These are phyloP conservation scores for Canna indica DNA, from an alignment of 176 grass and related monocot species.

Conservation along the genomic window DNA sequence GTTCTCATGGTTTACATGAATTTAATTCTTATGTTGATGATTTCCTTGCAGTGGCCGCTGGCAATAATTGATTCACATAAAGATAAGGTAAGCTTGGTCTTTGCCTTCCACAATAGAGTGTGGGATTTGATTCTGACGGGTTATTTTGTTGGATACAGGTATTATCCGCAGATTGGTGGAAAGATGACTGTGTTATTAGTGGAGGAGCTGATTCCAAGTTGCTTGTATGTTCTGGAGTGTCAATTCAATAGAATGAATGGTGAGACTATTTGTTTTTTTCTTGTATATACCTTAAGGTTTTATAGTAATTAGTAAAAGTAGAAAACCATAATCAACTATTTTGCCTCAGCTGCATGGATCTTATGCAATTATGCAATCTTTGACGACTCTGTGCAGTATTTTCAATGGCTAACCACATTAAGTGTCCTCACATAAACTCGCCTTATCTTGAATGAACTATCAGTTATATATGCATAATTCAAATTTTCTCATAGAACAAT, in stretches of 20 bases:
- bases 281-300: not conserved
- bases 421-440: not conserved
- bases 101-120: not conserved
- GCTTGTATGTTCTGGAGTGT: constrained; percentile 55
- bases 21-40: constrained; percentile 6
- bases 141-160: constrained; percentile 33
- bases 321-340: not conserved
- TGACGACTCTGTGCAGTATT: not conserved
- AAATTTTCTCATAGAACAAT: no score
- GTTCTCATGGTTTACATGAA: not conserved
- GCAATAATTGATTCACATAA: constrained; percentile 61
- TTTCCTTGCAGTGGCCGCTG: constrained; percentile 68
- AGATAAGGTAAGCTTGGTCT: constrained; percentile 49
- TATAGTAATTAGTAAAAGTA: not conserved
- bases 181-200: constrained; percentile 59
- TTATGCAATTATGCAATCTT: not conserved
- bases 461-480: no score
- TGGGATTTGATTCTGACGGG: not conserved
- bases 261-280: constrained; percentile 2
- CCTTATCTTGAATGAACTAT: not conserved
- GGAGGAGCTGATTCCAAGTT: constrained; percentile 96
- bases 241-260: constrained; percentile 34
- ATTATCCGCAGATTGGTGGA: constrained; percentile 92
- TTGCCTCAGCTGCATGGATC: not conserved
- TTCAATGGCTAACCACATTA: not conserved